Evolutionary conservation across 2,329 filamentous ascomycete genomes (phyloP).

Genomic region (Sarocladium kiliense): DNA sequence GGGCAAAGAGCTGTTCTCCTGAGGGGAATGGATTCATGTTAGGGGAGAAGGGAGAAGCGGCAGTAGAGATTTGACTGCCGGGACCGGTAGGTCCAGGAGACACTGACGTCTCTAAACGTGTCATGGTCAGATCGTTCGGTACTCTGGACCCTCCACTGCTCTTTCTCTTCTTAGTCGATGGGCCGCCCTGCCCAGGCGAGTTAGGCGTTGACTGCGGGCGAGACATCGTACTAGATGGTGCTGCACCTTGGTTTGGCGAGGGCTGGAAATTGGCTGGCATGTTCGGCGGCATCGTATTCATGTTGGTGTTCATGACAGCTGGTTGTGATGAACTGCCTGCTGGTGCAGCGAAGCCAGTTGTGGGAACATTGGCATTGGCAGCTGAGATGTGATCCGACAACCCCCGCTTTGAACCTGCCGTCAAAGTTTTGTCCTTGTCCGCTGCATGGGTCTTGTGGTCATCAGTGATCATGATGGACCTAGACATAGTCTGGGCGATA

Average conservation of each 20-base stretch:
- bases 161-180: constrained; percentile 76
- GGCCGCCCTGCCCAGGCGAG: constrained; percentile 64
- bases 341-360: background rate
- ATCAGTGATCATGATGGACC: constrained; percentile 94
- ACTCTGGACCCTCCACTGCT: constrained; percentile 66
- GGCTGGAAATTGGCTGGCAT: constrained; percentile 24
- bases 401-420: background rate
- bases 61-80: constrained; percentile 30
- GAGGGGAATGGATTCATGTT: constrained; percentile 38
- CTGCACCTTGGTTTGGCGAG: constrained; percentile 10
- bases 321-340: background rate
- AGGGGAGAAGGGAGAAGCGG: constrained; percentile 51
- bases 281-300: background rate
- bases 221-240: constrained; percentile 1
- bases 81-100: constrained; percentile 18
- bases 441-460: constrained; percentile 83
- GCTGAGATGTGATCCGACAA: constrained; percentile 13
- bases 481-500: constrained; percentile 78
- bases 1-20: constrained; percentile 41
- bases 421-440: constrained; percentile 6
- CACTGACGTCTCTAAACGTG: constrained; percentile 60
- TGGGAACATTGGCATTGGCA: constrained; percentile 16
- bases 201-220: constrained; percentile 62
- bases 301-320: background rate
- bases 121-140: constrained; percentile 75